These are phyloP conservation scores for Phytophthora vignae DNA, from an alignment of 352 stramenopile species.

Conservation along the genomic window DNA sequence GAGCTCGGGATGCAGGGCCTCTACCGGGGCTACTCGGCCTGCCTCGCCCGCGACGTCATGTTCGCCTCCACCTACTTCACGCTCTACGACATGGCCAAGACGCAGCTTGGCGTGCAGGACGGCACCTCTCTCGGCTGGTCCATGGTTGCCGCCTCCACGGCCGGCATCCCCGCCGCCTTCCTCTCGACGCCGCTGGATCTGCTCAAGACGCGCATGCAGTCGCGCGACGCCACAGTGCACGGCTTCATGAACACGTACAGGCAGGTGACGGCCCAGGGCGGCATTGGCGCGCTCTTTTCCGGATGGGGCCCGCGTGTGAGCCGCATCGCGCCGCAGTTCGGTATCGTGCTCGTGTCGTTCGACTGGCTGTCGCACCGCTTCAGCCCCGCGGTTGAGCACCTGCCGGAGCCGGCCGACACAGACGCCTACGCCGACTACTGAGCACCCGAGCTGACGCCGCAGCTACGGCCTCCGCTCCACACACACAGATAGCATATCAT, in stretches of 20 bases:
- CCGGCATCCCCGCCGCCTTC: conserved; percentile 79
- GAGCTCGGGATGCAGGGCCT: conserved; percentile 70
- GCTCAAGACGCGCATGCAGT: conserved; percentile 87
- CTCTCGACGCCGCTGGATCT: conserved; percentile 81
- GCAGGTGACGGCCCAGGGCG: conserved; percentile 62
- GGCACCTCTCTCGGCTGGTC: conserved; percentile 75
- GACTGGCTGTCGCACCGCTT: conserved; percentile 83
- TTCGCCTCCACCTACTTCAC: conserved; percentile 86
- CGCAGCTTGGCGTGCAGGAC: conserved; percentile 67
- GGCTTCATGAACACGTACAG: conserved; percentile 63
- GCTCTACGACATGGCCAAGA: conserved; percentile 80
- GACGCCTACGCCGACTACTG: conserved; percentile 47
- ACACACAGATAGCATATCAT: conserved; percentile 30
- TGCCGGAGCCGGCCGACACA: conserved; percentile 34
- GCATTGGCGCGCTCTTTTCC: conserved; percentile 62
- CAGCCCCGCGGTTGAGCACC: conserved; percentile 20
- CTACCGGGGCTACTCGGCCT: conserved; percentile 81
- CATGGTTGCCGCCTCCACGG: conserved; percentile 73
- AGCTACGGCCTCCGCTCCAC: not conserved
- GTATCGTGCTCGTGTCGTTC: conserved; percentile 84
- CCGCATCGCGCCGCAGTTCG: conserved; percentile 83
- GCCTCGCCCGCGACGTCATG: conserved; percentile 73
- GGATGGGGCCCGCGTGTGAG: conserved; percentile 77
- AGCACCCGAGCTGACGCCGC: conserved; percentile 3
- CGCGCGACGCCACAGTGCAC: conserved; percentile 49